A percentile compares a stretch with the other conserved stretches of the same genome.
phyloP scores from a whole-genome alignment of 2,329 filamentous ascomycete genomes.

The Helotiales sp. region DNA sequence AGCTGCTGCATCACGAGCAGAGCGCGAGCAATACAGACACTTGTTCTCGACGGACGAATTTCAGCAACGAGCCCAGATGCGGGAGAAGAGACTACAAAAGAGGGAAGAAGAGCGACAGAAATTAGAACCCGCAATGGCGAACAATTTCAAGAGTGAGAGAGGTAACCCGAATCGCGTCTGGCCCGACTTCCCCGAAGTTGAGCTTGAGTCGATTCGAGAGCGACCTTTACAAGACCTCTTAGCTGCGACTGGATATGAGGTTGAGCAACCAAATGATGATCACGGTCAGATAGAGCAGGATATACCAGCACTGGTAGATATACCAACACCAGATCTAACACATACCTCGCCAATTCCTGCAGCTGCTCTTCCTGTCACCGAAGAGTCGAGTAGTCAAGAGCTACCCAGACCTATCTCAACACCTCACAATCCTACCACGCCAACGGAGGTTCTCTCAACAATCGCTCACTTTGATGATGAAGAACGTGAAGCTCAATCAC shows the following conservation, averaged over 20 bases:
- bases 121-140: no score
- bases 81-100: slow-evolving; percentile 14
- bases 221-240: slow-evolving; percentile 31
- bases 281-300: not conserved
- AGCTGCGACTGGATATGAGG: slow-evolving; percentile 27
- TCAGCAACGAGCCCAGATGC: slow-evolving; percentile 32
- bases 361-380: slow-evolving; percentile 17
- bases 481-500: slow-evolving; percentile 3
- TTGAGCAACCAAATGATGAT: slow-evolving; percentile 15
- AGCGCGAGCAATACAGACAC: slow-evolving; percentile 57
- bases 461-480: slow-evolving; percentile 14
- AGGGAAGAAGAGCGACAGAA: not conserved
- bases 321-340: not conserved
- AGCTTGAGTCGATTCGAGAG: slow-evolving; percentile 32
- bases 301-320: slow-evolving; percentile 39
- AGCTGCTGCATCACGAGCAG: slow-evolving; percentile 60
- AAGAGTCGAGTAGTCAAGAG: slow-evolving; percentile 31
- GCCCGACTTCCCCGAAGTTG: slow-evolving; percentile 26
- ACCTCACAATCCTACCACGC: slow-evolving; percentile 4
- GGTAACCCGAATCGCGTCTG: slow-evolving; percentile 11
- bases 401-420: not conserved
- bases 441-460: slow-evolving; percentile 14
- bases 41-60: slow-evolving; percentile 47
- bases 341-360: not conserved
- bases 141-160: no score